phyloP scores from a whole-genome alignment of 371 early-diverging fungal species.

The Nematocida minor region DNA sequence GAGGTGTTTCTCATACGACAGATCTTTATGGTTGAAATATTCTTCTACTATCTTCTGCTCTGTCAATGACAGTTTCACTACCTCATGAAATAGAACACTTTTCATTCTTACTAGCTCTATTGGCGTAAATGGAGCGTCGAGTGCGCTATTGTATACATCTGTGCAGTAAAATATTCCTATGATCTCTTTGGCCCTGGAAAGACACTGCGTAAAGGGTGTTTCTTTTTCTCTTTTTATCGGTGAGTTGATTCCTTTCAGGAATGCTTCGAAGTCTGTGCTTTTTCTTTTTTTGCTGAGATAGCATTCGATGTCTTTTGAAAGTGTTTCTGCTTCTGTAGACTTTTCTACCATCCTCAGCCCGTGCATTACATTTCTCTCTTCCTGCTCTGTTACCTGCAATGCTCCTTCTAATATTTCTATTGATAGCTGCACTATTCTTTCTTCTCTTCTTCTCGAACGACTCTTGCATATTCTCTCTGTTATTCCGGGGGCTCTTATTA shows the following conservation, averaged over 20 bases:
- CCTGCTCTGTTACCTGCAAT: background rate
- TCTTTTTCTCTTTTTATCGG: background rate
- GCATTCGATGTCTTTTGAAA: background rate
- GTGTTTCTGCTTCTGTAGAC: background rate
- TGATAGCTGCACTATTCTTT: background rate
- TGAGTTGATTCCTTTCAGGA: background rate
- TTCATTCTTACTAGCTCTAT: background rate
- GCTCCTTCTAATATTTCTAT: background rate
- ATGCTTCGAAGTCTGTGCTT: background rate
- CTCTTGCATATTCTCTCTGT: background rate
- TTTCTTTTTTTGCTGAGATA: constrained; percentile 18
- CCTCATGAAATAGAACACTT: background rate
- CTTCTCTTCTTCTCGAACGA: background rate
- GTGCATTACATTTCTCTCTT: background rate
- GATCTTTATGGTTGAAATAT: background rate
- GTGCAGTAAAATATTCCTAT: background rate
- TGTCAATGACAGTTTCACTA: background rate
- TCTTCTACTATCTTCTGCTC: background rate
- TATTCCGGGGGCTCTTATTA: constrained; percentile 13
- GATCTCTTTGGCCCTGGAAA: background rate
- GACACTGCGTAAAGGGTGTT: background rate
- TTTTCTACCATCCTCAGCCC: background rate
- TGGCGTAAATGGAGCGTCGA: background rate
- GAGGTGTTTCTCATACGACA: background rate
- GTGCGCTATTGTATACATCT: background rate